Percentiles rank a stretch among this genome's conserved stretches.
These are phyloP conservation scores for Oryza coarctata DNA, from an alignment of 176 grass and related monocot species.

Conservation along the genomic window DNA sequence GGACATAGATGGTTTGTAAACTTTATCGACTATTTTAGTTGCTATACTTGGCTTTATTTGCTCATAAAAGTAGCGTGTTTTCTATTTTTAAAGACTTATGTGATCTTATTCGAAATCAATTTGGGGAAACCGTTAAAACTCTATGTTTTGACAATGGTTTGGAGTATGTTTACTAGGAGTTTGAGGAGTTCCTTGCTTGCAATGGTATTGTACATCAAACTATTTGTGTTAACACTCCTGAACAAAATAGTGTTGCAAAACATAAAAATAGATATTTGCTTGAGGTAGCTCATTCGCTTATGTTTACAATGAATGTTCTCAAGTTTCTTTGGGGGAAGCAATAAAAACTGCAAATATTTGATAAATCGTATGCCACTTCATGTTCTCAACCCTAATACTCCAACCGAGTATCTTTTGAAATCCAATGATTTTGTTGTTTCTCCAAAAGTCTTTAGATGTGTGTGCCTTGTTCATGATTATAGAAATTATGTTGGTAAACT, in stretches of 20 bases:
- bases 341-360: background rate
- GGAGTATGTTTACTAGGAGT: too few relatives aligned
- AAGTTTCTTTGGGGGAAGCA: background rate
- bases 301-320: background rate
- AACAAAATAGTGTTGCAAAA: background rate
- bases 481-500: background rate
- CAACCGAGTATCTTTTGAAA: background rate
- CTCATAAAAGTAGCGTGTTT: background rate
- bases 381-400: background rate
- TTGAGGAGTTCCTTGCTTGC: too few relatives aligned
- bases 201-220: background rate
- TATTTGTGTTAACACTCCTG: background rate
- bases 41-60: background rate
- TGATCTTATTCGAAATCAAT: background rate
- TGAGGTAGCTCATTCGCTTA: background rate
- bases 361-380: background rate
- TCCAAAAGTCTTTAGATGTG: background rate
- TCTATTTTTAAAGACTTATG: background rate
- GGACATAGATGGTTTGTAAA: background rate
- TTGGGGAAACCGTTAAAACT: background rate
- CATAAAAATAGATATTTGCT: background rate
- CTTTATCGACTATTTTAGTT: background rate
- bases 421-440: background rate
- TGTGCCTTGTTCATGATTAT: background rate
- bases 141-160: background rate